Conservation (phyloP, 2,329 filamentous ascomycete species). For the Paecilomyces sp. region DNA sequence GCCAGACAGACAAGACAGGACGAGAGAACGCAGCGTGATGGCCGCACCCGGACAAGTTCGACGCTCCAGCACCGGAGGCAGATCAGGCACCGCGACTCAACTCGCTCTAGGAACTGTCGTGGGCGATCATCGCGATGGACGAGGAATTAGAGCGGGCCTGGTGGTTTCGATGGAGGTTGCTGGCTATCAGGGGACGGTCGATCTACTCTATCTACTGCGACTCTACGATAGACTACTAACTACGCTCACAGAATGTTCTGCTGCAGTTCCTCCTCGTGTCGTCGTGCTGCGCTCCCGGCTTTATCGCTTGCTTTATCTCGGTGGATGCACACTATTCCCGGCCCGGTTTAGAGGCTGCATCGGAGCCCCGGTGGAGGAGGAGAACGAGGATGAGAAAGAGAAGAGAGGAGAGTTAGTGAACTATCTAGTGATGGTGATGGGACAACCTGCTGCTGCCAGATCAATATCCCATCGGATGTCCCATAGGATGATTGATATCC, state of each 20-base stretch:
- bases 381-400: background rate
- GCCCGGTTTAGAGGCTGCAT: background rate
- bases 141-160: background rate
- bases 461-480: background rate
- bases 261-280: constrained; percentile 22
- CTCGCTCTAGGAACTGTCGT: background rate
- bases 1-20: too few species aligned
- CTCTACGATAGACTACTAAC: too few species aligned
- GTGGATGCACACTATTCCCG: background rate
- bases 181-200: background rate
- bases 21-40: background rate
- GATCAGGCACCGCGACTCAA: background rate
- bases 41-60: background rate
- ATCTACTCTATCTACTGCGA: background rate
- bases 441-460: too few species aligned
- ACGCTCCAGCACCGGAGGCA: background rate
- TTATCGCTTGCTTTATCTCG: background rate
- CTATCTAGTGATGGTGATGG: too few species aligned
- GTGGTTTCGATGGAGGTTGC: background rate
- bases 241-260: background rate
- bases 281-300: constrained; percentile 21
- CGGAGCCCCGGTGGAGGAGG: background rate
- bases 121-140: background rate
- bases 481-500: background rate
- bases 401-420: too few species aligned